Evolutionary conservation across 2,329 filamentous ascomycete genomes (phyloP).

Genomic region (Magnaporthiopsis incrustans): DNA sequence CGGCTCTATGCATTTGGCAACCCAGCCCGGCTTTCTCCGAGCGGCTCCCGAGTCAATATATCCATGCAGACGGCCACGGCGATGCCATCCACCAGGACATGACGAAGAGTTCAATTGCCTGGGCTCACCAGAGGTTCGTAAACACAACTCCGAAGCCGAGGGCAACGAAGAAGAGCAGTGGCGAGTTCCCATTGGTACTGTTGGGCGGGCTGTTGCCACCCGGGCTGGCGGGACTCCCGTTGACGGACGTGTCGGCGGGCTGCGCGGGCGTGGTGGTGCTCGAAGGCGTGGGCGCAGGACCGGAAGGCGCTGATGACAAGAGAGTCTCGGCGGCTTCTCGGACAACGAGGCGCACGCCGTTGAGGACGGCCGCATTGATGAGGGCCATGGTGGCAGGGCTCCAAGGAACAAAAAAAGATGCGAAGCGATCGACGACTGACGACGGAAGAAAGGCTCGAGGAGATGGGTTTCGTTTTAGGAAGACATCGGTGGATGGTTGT

Average conservation of each 20-base stretch:
- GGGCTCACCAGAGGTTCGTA: slow-evolving; percentile 87
- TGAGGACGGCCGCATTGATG: slow-evolving; percentile 16
- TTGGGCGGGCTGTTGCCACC: slow-evolving; percentile 7
- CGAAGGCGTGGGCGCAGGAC: slow-evolving; percentile 5
- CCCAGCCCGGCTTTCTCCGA: no score
- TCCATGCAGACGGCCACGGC: no score
- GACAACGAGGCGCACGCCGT: slow-evolving; percentile 18
- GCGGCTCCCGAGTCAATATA: no score
- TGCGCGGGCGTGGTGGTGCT: slow-evolving; percentile 9
- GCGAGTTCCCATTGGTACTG: slow-evolving; percentile 26
- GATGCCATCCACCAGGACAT: no score
- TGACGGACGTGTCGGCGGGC: slow-evolving; percentile 10
- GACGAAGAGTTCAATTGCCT: neutral
- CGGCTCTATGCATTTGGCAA: neutral
- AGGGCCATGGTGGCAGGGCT: slow-evolving; percentile 16
- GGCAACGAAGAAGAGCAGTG: slow-evolving; percentile 41
- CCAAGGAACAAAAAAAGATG: neutral
- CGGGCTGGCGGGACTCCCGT: slow-evolving; percentile 1
- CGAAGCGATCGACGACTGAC: neutral
- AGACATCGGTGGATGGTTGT: slow-evolving; percentile 4
- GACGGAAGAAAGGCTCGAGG: slow-evolving; percentile 1
- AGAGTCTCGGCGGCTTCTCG: slow-evolving; percentile 16
- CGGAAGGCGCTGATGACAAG: slow-evolving; percentile 2
- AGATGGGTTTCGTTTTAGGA: slow-evolving; percentile 1
- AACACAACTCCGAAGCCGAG: slow-evolving; percentile 97